phyloP scores from a whole-genome alignment of 148 eudicot species.

The Chenopodium formosanum region DNA sequence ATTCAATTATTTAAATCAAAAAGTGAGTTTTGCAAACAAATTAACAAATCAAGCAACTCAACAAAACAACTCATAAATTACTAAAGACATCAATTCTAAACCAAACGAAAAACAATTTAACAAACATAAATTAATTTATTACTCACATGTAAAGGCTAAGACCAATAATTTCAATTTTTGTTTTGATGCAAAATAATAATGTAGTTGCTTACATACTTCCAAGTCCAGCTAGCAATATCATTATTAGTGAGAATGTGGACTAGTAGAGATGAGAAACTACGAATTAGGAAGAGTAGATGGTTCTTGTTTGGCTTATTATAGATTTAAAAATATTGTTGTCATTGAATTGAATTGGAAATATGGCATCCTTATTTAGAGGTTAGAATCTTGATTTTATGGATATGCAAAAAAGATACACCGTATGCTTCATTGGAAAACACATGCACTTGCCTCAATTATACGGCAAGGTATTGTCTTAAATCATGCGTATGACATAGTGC shows the following conservation, averaged over 20 bases:
- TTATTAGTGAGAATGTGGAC: neutral
- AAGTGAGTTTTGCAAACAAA: no score
- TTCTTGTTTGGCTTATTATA: neutral
- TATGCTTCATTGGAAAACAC: neutral
- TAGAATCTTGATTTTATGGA: neutral
- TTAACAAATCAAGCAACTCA: no score
- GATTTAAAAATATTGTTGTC: neutral
- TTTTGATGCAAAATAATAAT: no score
- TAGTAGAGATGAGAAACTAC: neutral
- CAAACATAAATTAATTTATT: no score
- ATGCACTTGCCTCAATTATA: conserved; percentile 6
- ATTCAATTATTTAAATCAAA: no score
- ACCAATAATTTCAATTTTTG: no score
- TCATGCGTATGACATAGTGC: neutral
- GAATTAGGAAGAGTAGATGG: neutral
- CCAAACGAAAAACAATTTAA: no score
- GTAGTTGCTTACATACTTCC: no score
- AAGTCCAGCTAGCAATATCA: no score
- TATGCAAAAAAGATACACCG: neutral
- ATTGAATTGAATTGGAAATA: neutral
- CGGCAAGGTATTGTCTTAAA: neutral
- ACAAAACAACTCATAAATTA: no score
- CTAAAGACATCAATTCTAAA: no score
- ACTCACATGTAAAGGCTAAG: no score
- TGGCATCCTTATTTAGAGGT: neutral